Base-by-base conservation (phyloP, 805 yeast species). In the Zygosaccharomyces bisporus region DNA sequence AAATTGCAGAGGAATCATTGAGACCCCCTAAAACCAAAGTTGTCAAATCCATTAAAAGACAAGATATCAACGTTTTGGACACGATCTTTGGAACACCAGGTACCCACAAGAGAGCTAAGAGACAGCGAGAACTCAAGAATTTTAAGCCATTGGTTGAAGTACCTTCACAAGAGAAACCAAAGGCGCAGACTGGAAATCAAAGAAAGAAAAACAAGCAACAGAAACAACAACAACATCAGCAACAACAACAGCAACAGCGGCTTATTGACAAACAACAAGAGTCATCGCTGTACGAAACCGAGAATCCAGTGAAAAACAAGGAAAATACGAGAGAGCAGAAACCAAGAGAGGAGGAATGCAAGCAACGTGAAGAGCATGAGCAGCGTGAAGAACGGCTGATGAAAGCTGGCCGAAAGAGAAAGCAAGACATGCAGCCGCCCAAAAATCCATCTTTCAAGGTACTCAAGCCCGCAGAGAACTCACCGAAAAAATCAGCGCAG, bases 1-100 rank as follows among this genome's bases (percentile, higher is more conserved):
- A 38, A 29, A 39, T 23, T n/a, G n/a, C 14, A 36, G 29, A 23
- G 43, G 29, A 18, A 14, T 17, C 30, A 39, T 12, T 16, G 16
- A n/a, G n/a, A 14, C 24, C 10, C 27, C 46, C 40, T 19, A 18
- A 37, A n/a, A 8, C 40, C 21, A 47, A 40, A 27, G 40, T 47
- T 6, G 47, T 44, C 6, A 49, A 42, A 12, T 51, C 55, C 6
- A 50, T 53, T 12, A 49, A 47, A 7, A 43, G 49, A 13, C 49
- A 49, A 23, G 62, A 61, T 47, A 56, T 57, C 12, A 44, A 45
- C 16, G 35, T 55, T 14, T 40, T 61, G 23, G 61, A 60, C 30
- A 49, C 57, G 12, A 59, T 61, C 6, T 60, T 60, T 44, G 43
- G 47, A 13, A 43, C 31, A n/a, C 23, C 41, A 23, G 7, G 10